Base-by-base conservation (phyloP, 176 grass and related monocot species). In the Oryza meyeriana region DNA sequence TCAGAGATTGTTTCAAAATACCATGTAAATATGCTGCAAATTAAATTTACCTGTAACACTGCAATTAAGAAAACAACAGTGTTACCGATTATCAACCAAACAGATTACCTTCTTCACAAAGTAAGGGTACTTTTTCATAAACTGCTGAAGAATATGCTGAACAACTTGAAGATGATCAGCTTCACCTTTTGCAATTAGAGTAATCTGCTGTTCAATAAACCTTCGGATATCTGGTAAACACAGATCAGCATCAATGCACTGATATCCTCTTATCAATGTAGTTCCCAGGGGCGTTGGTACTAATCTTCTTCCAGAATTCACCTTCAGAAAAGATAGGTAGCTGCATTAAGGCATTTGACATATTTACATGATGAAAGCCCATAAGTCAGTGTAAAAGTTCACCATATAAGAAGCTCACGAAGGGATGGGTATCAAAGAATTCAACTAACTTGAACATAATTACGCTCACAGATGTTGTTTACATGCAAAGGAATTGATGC, bases 161-260 rank as follows among this genome's bases (percentile, higher is more conserved):
- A 97, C 79, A 42, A 97, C 90, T 87, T 35, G 78, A 71, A 78
- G 63, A 89, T 97, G 86, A 82, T 92, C 88, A 73, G 83, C 89
- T 87, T 94, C 92, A 32, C 94, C 92, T 91, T 94, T 92, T 72
- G 94, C 92, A 85, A 94, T 90, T 66, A 97, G 83, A 72, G 94
- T 94, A 71, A 97, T 97, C 82, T 97, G 94, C 64, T 97, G 94
- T 65, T 97, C 94, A 87, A 97, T 97, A 88, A 97, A 97, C 77
- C 94, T 90, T 72, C 92, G 86, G 84, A 97, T 98, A 73, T 98
- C 95, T 55, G 95, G 95, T 80, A 94, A 91, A 80, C 92, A 98
- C 57, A 98, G 90, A 81, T 98, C 92, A 26, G 92, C 78, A 84
- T 98, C 95, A 84, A 98, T 98, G 80, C 95, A 94, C 61, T 98